Evolutionary conservation across 1,284 basidiomycete species (phyloP), one percentile per base, ranked within the genome.

Genomic region (Pseudozyma pruni): DNA sequence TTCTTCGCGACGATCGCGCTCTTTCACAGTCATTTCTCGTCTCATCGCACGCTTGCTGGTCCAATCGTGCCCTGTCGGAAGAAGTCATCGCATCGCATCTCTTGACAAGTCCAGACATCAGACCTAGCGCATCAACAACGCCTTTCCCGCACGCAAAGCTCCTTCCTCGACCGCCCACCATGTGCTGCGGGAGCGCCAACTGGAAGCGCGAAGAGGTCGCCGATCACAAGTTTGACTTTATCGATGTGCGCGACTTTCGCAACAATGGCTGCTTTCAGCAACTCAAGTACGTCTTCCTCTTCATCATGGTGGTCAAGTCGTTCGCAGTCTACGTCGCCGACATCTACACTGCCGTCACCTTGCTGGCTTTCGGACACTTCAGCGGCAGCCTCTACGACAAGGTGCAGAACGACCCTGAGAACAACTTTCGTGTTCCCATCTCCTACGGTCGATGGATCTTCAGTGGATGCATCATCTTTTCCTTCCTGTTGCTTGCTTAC

Each of bases 221-320:
- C 57, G 95, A 98, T 85, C 95, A 98, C 85, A 98, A 98, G 94
- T 98, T 97, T 82, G 95, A 98, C 86, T 98, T 97, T 83, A 88
- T 98, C 82, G 93, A 97, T 83, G 90, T 90, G 25, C 87, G 89
- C 57, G 94, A 98, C 81, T 98, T 95, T 84, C 90, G 89, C 66
- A 90, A 93, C 84, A 91, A 90, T 84, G 89, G 91, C 70, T 91
- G 90, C 82, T 85, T 88, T 68, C 94, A 93, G 85, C 90, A 94
- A 42, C 83, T 93, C 80, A 95, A 92, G 83, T 98, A 98, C 84
- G 83, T 91, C 58, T 93, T 91, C 88, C 86, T 96, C 68, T 98
- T 95, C 84, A 85, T 93, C 81, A 87, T 94, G 78, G 89, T 98
- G 57, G 88, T 96, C 86, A 97, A 96, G 83, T 92, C 92, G 29